Conservation (phyloP, 83 land plant species). For the Thuja plicata region DNA sequence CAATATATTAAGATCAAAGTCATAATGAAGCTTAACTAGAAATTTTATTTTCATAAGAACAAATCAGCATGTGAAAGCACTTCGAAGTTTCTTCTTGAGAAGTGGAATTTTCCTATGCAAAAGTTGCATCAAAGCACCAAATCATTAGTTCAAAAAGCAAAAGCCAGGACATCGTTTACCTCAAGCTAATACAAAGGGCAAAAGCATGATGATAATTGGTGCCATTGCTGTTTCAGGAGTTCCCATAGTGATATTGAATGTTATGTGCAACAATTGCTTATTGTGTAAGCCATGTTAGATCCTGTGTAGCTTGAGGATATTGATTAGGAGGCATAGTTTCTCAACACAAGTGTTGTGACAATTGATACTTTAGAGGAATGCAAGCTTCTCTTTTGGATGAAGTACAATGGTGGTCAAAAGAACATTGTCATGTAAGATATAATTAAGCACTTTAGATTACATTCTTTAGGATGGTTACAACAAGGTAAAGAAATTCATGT, state of each 20-base stretch:
- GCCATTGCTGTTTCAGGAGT: not conserved
- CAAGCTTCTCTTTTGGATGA: too few relatives aligned
- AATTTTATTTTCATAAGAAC: not conserved
- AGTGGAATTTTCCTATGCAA: not conserved
- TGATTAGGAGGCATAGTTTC: too few relatives aligned
- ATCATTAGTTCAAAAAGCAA: too few relatives aligned
- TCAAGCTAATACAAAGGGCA: not conserved
- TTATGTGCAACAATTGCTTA: not conserved
- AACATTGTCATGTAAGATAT: too few relatives aligned
- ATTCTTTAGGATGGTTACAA: too few relatives aligned
- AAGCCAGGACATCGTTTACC: not conserved
- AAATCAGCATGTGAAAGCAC: not conserved
- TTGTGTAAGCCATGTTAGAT: not conserved
- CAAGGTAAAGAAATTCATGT: too few relatives aligned
- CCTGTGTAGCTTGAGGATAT: too few relatives aligned
- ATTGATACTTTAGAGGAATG: too few relatives aligned
- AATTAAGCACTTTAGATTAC: too few relatives aligned
- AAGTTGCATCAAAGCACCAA: not conserved
- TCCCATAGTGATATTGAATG: not conserved
- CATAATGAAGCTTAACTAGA: not conserved
- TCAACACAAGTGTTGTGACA: too few relatives aligned
- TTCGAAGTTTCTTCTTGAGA: not conserved
- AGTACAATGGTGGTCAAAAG: too few relatives aligned
- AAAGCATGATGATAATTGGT: not conserved
- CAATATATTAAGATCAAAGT: not conserved